Evolutionary conservation across 2,329 filamentous ascomycete genomes (phyloP), one percentile per base, ranked within the genome.

Genomic region (Sclerotinia trifoliorum): DNA sequence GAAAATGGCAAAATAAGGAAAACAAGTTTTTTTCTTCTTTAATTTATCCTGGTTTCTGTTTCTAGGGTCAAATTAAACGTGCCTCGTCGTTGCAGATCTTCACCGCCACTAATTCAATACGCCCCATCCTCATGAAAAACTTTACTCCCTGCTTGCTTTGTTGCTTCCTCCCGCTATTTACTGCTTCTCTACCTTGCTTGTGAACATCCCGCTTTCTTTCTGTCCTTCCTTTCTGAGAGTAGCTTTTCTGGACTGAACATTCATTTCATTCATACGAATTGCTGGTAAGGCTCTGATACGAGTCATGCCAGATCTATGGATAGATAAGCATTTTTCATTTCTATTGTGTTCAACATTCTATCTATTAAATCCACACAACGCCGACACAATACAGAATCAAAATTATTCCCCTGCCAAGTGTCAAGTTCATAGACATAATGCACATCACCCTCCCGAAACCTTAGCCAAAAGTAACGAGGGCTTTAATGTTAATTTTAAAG

Each of bases 51-150:
- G 29, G 46, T 51, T 35, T 32, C 15, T 15, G 5, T 49, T 35
- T 26, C 44, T 19, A 4, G 29, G 21, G 44, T 62, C 58, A 51
- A 39, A 35, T 54, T 64, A 55, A 11, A 64, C 24, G 61, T 49
- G 49, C 49, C 61, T 42, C 61, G 35, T 32, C 39, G 17, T 55
- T 64, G 61, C 48, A 55, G 54, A 24, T 49, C 21, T 62, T n/a
- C 44, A 48, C 24, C 17, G 32, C 42, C 17, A 29, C 21, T 21
- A 19, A 35, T 61, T 35, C 44, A 61, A 2, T 49, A 21, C 58
- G 26, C 26, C 21, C 32, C 29, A 39, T 51, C 29, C 35, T 48
- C 15, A 24, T 39, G 21, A 5, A 35, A 24, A 46, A n/a, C 11
- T 51, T 49, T 26, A 13, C 26, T 35, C 5, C 29, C 26, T 32